Evolutionary conservation across 768 basidiomycete genomes (phyloP).

Genomic region (Tephrocybe sp.): DNA sequence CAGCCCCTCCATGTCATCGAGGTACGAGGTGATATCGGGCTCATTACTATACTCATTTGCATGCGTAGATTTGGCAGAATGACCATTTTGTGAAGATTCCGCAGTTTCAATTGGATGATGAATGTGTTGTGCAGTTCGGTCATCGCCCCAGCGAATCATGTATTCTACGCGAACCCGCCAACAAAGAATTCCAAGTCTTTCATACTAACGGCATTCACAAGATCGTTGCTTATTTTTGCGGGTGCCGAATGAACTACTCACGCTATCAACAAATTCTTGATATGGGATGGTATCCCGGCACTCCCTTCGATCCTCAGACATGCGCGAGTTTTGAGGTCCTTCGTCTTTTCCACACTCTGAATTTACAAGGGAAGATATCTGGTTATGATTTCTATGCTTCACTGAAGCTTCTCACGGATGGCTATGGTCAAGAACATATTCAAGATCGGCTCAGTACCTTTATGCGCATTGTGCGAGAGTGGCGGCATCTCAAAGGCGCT

Average conservation of each 20-base stretch:
- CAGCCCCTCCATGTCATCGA: constrained; percentile 18
- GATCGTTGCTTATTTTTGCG: constrained; percentile 18
- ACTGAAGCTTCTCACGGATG: neutral
- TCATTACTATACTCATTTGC: too few species aligned
- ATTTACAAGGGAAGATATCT: constrained; percentile 7
- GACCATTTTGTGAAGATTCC: too few species aligned
- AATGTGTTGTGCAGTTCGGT: constrained; percentile 16
- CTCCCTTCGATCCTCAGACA: constrained; percentile 2
- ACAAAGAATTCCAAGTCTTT: constrained; percentile 19
- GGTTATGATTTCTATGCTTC: constrained; percentile 9
- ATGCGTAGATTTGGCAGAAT: too few species aligned
- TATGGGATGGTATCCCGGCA: constrained; percentile 21
- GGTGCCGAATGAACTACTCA: constrained; percentile 6
- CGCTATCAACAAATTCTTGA: constrained; percentile 15
- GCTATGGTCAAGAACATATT: too few species aligned
- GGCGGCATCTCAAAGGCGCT: too few species aligned
- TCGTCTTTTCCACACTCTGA: constrained; percentile 10
- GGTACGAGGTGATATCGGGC: constrained; percentile 7
- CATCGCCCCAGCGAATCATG: constrained; percentile 16
- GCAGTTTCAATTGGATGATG: too few species aligned
- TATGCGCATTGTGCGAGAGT: too few species aligned
- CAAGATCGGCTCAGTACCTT: too few species aligned
- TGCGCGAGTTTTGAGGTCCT: constrained; percentile 8
- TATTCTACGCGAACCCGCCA: neutral
- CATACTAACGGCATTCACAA: constrained; percentile 20